Percentiles rank a stretch among this genome's conserved stretches.
Conservation (phyloP, 2,329 filamentous ascomycete species). For the Fusarium kyushuense region DNA sequence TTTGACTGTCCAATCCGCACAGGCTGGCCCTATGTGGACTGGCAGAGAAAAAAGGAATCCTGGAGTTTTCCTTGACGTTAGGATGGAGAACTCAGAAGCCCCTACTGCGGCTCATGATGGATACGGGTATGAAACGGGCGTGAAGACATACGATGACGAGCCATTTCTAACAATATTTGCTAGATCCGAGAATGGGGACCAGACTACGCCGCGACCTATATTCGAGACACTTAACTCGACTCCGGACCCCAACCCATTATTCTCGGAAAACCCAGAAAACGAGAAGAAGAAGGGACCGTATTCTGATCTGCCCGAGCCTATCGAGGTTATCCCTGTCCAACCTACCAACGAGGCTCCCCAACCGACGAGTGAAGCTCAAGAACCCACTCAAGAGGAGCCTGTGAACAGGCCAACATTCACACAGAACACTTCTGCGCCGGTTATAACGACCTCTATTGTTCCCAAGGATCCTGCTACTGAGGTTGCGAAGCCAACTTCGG, state of each 20-base stretch:
- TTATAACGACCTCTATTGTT: conserved; percentile 40
- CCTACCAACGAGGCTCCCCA: conserved; percentile 6
- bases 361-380: conserved; percentile 15
- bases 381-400: conserved; percentile 26
- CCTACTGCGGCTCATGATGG: conserved; percentile 37
- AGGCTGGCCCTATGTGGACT: conserved; percentile 55
- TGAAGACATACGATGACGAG: not conserved
- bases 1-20: conserved; percentile 46
- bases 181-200: conserved; percentile 30
- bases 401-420: conserved; percentile 29
- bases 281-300: conserved; percentile 21
- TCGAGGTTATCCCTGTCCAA: conserved; percentile 40
- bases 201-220: conserved; percentile 44
- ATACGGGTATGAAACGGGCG: conserved; percentile 31
- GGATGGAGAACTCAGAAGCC: conserved; percentile 27
- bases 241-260: conserved; percentile 31
- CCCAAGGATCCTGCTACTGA: conserved; percentile 30
- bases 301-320: conserved; percentile 17
- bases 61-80: conserved; percentile 28
- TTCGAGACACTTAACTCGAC: conserved; percentile 44
- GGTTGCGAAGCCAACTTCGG: conserved; percentile 6
- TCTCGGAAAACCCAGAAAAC: conserved; percentile 19
- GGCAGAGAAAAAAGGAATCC: conserved; percentile 44
- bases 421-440: conserved; percentile 27
- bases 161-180: conserved; percentile 24